Evolutionary conservation across 2,329 filamentous ascomycete genomes (phyloP).

Genomic region (Nothophaeocryptopus gaeumannii): DNA sequence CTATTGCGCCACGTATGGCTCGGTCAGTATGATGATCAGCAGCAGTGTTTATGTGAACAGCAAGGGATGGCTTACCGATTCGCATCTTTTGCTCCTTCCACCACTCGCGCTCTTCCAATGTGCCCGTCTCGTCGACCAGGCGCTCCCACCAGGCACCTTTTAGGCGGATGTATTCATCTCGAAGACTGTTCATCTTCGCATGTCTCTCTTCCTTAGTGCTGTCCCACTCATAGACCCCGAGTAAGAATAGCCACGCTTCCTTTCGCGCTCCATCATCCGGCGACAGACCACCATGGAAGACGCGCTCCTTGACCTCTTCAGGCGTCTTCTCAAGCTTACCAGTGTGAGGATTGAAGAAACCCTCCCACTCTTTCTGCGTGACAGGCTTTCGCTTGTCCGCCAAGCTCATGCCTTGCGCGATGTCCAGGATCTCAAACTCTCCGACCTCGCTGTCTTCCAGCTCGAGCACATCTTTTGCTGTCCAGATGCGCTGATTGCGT

Average conservation of each 20-base stretch:
- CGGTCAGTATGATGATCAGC: constrained; percentile 40
- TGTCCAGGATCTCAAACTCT: constrained; percentile 89
- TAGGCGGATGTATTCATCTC: constrained; percentile 90
- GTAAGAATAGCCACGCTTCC: constrained; percentile 91
- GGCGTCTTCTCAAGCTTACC: constrained; percentile 75
- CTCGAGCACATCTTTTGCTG: constrained; percentile 84
- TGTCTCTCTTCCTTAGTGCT: constrained; percentile 82
- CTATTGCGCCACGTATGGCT: constrained; percentile 56
- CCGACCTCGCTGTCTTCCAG: constrained; percentile 93
- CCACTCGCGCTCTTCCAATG: constrained; percentile 83
- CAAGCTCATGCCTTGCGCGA: constrained; percentile 69
- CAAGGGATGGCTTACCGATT: constrained; percentile 66
- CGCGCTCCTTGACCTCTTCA: constrained; percentile 93
- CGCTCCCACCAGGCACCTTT: constrained; percentile 97
- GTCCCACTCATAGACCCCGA: constrained; percentile 92
- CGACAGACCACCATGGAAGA: constrained; percentile 91
- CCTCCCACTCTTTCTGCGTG: constrained; percentile 82
- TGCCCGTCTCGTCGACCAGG: constrained; percentile 76
- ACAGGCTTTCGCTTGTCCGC: constrained; percentile 75
- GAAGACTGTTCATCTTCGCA: constrained; percentile 75
- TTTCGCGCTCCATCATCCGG: constrained; percentile 88
- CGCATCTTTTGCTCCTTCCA: constrained; percentile 92
- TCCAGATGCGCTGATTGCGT: constrained; percentile 83
- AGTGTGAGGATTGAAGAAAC: constrained; percentile 74
- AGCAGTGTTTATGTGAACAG: constrained; percentile 22